Percentiles rank a stretch among this genome's conserved stretches.
phyloP scores from a whole-genome alignment of 345 rosid genomes.

The Lepidium didymum region DNA sequence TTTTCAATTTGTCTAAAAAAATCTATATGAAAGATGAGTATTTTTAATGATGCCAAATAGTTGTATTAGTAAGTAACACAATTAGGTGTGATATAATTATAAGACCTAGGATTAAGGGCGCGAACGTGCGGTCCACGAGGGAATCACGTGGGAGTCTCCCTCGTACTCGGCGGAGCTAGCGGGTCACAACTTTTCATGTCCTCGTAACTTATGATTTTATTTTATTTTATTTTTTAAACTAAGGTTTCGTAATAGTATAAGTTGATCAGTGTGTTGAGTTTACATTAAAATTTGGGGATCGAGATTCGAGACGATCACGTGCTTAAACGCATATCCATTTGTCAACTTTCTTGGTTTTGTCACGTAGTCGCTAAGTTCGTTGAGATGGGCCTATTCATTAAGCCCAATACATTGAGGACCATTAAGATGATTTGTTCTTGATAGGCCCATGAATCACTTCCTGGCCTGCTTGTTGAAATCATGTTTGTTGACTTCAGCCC shows the following conservation, averaged over 20 bases:
- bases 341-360: background rate
- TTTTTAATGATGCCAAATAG: background rate
- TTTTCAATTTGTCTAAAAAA: too few species aligned
- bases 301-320: slow-evolving; percentile 22
- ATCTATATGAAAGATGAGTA: too few species aligned
- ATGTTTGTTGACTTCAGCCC: background rate
- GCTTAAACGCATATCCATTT: background rate
- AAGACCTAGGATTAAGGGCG: slow-evolving; percentile 25
- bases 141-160: slow-evolving; percentile 39
- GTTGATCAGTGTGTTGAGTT: slow-evolving; percentile 8
- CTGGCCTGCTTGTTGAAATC: too few species aligned
- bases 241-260: slow-evolving; percentile 11
- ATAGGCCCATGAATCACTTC: background rate
- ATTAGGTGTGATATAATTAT: background rate
- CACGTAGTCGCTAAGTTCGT: background rate
- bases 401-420: background rate
- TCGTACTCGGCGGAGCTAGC: slow-evolving; percentile 33
- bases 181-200: slow-evolving; percentile 32
- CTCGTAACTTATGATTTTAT: slow-evolving; percentile 11
- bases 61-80: background rate
- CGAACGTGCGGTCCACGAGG: slow-evolving; percentile 48
- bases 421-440: background rate
- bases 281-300: background rate
- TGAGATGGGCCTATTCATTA: background rate
- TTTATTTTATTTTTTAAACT: background rate